Evolutionary conservation across 2,329 filamentous ascomycete species (phyloP), one percentile per base, ranked within the genome.

Genomic region (Tympanopsis confertula): DNA sequence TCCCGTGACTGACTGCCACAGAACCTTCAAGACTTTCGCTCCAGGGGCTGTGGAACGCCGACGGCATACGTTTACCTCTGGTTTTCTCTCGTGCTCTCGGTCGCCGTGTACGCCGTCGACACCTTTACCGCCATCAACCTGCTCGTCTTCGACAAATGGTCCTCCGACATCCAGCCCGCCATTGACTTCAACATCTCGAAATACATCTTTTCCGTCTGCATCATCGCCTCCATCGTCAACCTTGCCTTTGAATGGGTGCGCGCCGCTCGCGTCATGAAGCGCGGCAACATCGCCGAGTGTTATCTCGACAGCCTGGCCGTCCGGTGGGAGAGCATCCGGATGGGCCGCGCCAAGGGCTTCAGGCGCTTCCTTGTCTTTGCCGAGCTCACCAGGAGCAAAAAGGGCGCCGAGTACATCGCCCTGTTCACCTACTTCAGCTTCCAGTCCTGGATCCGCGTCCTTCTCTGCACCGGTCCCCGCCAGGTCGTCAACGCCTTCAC

Each of bases 201-300:
- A 63, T 95, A 88, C 87, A 88, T 98, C 55, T 98, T 96, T 56
- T 82, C 86, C 19, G 74, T 77, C 39, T 94, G 88, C 56, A 96
- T 98, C 53, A 82, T 96, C 45, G 68, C 91, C 24, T 96, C 88
- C 7, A 88, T 89, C 56, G 64, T 86, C 45, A 84, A 96, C 46
- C 70, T 93, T 19, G 68, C 63, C 13, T 91, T 82, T 50, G 84
- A 94, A 58, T 86, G 85, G 63, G 54, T 93, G 35, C 76, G 83
- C 38, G 87, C 89, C 19, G 63, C 82, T 43, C 78, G 81, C 35
- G 85, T 93, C 37, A 93, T 96, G 56, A 78, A 69, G 47, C 76
- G 86, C 41, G 85, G 85, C 39, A 87, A 88, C 45, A 82, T 96
- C 29, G 86, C 87, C 4, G 86, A 94, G 54, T 89, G 82, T 55